Percentiles rank a stretch among this genome's conserved stretches.
Conservation (phyloP, 1,284 basidiomycete species). For the Trametes hirsuta region DNA sequence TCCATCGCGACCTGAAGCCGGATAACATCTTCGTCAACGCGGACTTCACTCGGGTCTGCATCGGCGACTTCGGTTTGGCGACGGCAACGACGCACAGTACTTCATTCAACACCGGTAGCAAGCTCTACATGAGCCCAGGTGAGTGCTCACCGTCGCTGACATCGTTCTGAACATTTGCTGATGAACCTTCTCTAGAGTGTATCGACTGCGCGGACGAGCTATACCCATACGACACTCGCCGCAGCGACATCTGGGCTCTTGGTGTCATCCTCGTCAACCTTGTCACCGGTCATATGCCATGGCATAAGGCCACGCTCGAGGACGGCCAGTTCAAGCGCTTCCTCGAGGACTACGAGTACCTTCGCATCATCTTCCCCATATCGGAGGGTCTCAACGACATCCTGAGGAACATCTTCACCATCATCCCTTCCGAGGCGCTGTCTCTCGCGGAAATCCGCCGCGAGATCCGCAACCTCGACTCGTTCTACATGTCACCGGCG, state of each 20-base stretch:
- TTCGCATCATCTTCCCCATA: conserved; percentile 75
- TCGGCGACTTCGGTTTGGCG: conserved; percentile 72
- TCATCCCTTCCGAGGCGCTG: conserved; percentile 54
- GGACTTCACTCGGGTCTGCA: conserved; percentile 48
- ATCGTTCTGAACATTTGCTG: neutral
- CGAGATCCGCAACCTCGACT: conserved; percentile 26
- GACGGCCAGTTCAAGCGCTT: conserved; percentile 68
- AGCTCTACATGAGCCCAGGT: conserved; percentile 64
- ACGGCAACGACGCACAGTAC: conserved; percentile 49
- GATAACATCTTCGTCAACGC: conserved; percentile 66
- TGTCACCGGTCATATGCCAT: conserved; percentile 86
- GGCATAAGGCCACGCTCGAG: conserved; percentile 72
- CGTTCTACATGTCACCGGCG: conserved; percentile 33
- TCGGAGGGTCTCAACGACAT: conserved; percentile 60
- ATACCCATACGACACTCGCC: conserved; percentile 63
- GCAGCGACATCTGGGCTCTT: conserved; percentile 91
- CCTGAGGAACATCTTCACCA: conserved; percentile 59
- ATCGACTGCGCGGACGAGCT: conserved; percentile 17
- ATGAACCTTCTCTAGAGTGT: conserved; percentile 23
- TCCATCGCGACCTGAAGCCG: conserved; percentile 73
- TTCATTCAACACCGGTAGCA: conserved; percentile 52
- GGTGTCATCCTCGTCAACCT: conserved; percentile 59
- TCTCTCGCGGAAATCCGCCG: conserved; percentile 62
- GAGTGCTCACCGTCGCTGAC: conserved; percentile 17
- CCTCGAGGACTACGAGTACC: conserved; percentile 56